Evolutionary conservation across 495 filamentous ascomycete species (phyloP).

Genomic region (Letharia columbiana): DNA sequence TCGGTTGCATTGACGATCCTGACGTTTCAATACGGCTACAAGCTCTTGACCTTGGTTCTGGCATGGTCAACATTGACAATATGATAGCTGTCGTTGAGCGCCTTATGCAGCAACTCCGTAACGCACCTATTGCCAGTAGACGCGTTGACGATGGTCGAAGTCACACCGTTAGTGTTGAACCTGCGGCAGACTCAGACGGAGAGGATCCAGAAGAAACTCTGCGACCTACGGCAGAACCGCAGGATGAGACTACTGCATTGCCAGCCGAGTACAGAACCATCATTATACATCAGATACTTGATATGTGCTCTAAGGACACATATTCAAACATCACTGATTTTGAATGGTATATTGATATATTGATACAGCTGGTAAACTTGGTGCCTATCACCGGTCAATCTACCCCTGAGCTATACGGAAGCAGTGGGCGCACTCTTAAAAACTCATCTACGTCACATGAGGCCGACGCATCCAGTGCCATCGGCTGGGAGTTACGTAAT

Average conservation of each 20-base stretch:
- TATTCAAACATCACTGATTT: slow-evolving; percentile 82
- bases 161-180: slow-evolving; percentile 29
- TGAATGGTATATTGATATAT: slow-evolving; percentile 88
- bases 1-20: slow-evolving; percentile 88
- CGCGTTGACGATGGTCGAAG: slow-evolving; percentile 29
- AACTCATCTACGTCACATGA: slow-evolving; percentile 1
- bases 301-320: slow-evolving; percentile 86
- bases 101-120: slow-evolving; percentile 71
- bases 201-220: slow-evolving; percentile 46
- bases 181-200: slow-evolving; percentile 47
- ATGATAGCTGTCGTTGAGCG: slow-evolving; percentile 75
- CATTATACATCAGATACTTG: slow-evolving; percentile 70
- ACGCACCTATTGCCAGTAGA: slow-evolving; percentile 36
- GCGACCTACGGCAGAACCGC: slow-evolving; percentile 26
- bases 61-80: slow-evolving; percentile 83
- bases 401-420: not conserved
- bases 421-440: not conserved
- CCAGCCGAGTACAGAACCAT: slow-evolving; percentile 75
- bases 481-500: slow-evolving; percentile 79
- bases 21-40: slow-evolving; percentile 95
- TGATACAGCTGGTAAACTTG: slow-evolving; percentile 70
- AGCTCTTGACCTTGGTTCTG: slow-evolving; percentile 80
- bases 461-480: slow-evolving; percentile 49
- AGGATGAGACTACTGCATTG: slow-evolving; percentile 37
- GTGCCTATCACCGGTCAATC: slow-evolving; percentile 37